These are phyloP conservation scores for Penstemon eatonii DNA, from an alignment of 257 asterid genomes.

Conservation along the genomic window DNA sequence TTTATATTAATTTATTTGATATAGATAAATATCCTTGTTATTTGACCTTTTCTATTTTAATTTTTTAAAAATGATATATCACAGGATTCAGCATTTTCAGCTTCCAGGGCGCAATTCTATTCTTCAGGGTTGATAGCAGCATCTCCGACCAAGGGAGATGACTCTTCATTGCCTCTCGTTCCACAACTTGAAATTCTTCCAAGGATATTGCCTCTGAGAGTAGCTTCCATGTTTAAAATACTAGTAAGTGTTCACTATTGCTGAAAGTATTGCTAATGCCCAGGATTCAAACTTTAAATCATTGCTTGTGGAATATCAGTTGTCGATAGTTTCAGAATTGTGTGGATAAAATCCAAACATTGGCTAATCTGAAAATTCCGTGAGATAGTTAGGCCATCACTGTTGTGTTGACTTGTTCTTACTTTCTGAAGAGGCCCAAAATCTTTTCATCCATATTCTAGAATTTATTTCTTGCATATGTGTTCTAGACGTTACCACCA, in stretches of 20 bases:
- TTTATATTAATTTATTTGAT: slow-evolving; percentile 19
- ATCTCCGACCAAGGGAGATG: slow-evolving; percentile 52
- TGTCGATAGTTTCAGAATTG: slow-evolving; percentile 11
- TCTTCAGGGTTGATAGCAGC: slow-evolving; percentile 67
- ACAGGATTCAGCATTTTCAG: slow-evolving; percentile 74
- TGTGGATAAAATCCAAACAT: slow-evolving; percentile 16
- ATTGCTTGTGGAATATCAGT: slow-evolving; percentile 17
- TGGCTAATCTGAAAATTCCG: slow-evolving; percentile 21
- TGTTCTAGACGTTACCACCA: slow-evolving; percentile 13
- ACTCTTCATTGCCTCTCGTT: slow-evolving; percentile 50
- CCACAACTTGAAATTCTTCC: slow-evolving; percentile 79
- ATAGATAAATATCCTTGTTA: slow-evolving; percentile 22
- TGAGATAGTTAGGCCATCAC: neutral
- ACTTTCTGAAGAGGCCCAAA: slow-evolving; percentile 19
- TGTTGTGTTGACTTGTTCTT: slow-evolving; percentile 9
- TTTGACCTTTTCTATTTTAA: slow-evolving; percentile 19
- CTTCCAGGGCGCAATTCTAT: slow-evolving; percentile 58
- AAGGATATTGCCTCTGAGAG: slow-evolving; percentile 69
- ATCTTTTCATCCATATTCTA: neutral
- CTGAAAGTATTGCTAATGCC: slow-evolving; percentile 22
- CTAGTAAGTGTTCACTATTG: slow-evolving; percentile 55
- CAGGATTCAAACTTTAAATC: slow-evolving; percentile 13
- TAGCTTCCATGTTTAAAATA: slow-evolving; percentile 90
- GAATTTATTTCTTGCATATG: neutral
- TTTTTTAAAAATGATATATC: slow-evolving; percentile 16